Evolutionary conservation across 768 basidiomycete genomes (phyloP).

Genomic region (Russula virescens): DNA sequence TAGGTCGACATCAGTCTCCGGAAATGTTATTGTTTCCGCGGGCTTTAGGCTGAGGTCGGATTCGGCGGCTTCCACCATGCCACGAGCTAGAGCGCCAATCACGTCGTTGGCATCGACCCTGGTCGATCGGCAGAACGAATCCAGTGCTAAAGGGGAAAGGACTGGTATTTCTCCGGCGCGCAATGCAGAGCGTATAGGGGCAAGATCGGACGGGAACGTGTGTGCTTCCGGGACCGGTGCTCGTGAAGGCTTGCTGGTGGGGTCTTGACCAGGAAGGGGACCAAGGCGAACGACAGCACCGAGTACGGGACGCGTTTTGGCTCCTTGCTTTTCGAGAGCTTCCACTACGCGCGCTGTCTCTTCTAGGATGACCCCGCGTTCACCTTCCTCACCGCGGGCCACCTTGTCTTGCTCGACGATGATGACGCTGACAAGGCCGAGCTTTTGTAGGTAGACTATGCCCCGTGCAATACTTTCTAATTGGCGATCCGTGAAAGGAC

Average conservation of each 20-base stretch:
- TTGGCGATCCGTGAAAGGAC: constrained; percentile 89
- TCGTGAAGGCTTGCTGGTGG: constrained; percentile 31
- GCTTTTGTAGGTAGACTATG: constrained; percentile 91
- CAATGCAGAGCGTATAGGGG: constrained; percentile 82
- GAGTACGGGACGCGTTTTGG: constrained; percentile 80
- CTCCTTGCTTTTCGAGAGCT: constrained; percentile 79
- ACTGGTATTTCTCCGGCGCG: constrained; percentile 95
- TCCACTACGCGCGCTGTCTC: constrained; percentile 84
- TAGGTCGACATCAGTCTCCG: constrained; percentile 61
- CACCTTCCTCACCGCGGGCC: constrained; percentile 58
- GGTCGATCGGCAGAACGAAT: constrained; percentile 82
- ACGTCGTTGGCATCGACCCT: constrained; percentile 86
- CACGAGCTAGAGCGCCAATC: constrained; percentile 77
- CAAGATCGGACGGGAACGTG: constrained; percentile 71
- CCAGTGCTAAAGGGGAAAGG: constrained; percentile 86
- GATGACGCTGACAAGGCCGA: constrained; percentile 92
- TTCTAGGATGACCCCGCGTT: constrained; percentile 59
- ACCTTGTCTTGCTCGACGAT: constrained; percentile 87
- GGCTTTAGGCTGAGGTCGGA: constrained; percentile 37
- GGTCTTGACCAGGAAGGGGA: constrained; percentile 53
- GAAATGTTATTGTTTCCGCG: constrained; percentile 31
- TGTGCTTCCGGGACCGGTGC: constrained; percentile 64
- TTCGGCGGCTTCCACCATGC: constrained; percentile 62
- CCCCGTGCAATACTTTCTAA: constrained; percentile 91
- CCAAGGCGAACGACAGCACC: constrained; percentile 82